Evolutionary conservation across 352 stramenopile species (phyloP).

Genomic region (Achlya hypogyna): DNA sequence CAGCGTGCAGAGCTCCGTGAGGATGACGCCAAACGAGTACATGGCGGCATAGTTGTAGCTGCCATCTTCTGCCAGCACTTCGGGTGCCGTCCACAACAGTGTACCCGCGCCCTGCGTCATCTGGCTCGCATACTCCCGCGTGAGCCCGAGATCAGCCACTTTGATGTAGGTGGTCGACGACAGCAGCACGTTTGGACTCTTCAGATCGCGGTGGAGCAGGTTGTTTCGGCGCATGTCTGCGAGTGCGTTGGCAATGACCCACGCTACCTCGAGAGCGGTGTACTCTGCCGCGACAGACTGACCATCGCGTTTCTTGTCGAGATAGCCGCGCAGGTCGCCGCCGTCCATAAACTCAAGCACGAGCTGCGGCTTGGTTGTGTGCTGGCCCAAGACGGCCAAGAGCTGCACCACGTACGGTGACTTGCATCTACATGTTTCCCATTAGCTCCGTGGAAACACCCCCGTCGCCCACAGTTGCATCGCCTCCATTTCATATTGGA

Average conservation of each 20-base stretch:
- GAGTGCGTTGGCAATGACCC: background rate
- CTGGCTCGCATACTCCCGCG: background rate
- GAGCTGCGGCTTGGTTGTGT: background rate
- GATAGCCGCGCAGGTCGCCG: conserved; percentile 28
- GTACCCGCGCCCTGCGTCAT: background rate
- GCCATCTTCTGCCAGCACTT: background rate
- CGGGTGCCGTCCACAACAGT: background rate
- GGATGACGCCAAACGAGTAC: background rate
- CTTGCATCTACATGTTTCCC: no score
- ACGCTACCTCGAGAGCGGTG: background rate
- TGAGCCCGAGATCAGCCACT: background rate
- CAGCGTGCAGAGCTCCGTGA: background rate
- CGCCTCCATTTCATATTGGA: no score
- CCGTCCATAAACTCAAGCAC: conserved; percentile 31
- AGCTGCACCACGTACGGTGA: background rate
- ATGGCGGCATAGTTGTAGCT: background rate
- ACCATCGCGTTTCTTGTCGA: background rate
- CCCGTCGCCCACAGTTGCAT: no score
- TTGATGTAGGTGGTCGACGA: background rate
- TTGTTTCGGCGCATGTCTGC: background rate
- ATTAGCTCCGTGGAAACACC: no score
- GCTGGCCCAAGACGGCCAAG: background rate
- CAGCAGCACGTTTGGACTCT: conserved; percentile 3
- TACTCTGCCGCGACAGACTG: background rate
- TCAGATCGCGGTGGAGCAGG: background rate